Evolutionary conservation across 2,329 filamentous ascomycete genomes (phyloP), one percentile per base, ranked within the genome.

Genomic region (Verticillium zaregamsianum): DNA sequence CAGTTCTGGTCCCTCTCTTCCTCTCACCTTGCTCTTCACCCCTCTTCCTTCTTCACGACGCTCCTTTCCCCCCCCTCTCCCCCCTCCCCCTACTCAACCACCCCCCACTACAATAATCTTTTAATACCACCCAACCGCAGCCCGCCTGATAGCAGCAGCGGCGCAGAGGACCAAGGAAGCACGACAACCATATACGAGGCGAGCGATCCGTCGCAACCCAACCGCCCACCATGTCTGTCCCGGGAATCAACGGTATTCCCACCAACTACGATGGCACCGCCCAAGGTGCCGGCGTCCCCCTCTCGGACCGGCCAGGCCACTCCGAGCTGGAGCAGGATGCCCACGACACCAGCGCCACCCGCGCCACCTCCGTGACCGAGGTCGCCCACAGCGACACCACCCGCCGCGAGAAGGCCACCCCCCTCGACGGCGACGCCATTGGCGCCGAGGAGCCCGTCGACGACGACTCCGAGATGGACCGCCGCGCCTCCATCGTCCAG

Each of bases 401-500:
- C 62, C 61, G 65, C 63, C 17, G 69, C 58, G 61, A 66, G 40
- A 67, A 65, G 57, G 45, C 37, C 32, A 55, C 61, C 12, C 70
- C 71, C 62, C 32, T n/a, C 61, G 57, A 35, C 17, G 63, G 57
- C 45, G 60, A 63, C 28, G 58, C 57, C 17, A n/a, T 35, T 58
- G 62, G 49, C 14, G 60, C 70, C 63, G 57, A 67, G 33, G 65
- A 65, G 32, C 69, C 69, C 5, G 66, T 70, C 57, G 72, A 72
- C 37, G 73, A 72, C 45, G 75, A 75, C 11, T 74, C 72, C 17
- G 82, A 84, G 70, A 74, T 82, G 74, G 75, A 76, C 59, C 80
- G 82, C 58, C 80, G 84, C 64, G 74, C 77, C 61, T 83, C 80
- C 9, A 72, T 82, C 31, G 83, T 87, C 23, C 82, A 85, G 66